These are phyloP conservation scores for Rhodotorula taiwanensis DNA, from an alignment of 768 basidiomycete genomes.

Conservation along the genomic window DNA sequence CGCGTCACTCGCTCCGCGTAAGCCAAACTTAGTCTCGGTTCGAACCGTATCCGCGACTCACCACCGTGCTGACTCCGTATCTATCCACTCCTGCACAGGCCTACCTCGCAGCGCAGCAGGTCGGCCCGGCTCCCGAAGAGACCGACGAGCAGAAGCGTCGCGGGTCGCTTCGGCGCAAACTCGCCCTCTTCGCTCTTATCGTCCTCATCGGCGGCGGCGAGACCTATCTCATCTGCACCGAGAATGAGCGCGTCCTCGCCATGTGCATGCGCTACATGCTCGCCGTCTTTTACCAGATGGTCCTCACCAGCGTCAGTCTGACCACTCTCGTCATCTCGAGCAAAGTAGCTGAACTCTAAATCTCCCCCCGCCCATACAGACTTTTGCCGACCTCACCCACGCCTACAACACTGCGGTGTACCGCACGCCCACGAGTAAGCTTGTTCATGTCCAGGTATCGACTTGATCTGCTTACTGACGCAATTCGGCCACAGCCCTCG, in stretches of 20 bases:
- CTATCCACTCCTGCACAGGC: background rate
- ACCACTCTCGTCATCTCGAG: too few species aligned
- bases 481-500: slow-evolving; percentile 3
- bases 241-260: slow-evolving; percentile 2
- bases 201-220: slow-evolving; percentile 4
- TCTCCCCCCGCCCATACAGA: background rate
- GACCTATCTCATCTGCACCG: slow-evolving; percentile 1
- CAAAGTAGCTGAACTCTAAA: too few species aligned
- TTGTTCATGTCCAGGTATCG: background rate
- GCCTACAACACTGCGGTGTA: slow-evolving; percentile 12
- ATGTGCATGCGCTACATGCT: slow-evolving; percentile 17
- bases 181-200: background rate
- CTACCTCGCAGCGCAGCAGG: slow-evolving; percentile 8
- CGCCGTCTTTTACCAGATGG: slow-evolving; percentile 7
- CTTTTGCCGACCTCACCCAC: slow-evolving; percentile 14
- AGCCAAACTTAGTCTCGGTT: background rate
- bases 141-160: slow-evolving; percentile 5
- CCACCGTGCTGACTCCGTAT: background rate
- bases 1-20: background rate
- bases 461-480: background rate
- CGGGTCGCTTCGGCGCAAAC: background rate
- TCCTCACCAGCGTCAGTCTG: slow-evolving; percentile 3
- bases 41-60: too few species aligned
- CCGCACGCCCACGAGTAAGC: slow-evolving; percentile 9
- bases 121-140: slow-evolving; percentile 2